A percentile compares a stretch with the other conserved stretches of the same genome.
Evolutionary conservation across 2,329 filamentous ascomycete genomes (phyloP).

Genomic region (Zasmidium cellare): DNA sequence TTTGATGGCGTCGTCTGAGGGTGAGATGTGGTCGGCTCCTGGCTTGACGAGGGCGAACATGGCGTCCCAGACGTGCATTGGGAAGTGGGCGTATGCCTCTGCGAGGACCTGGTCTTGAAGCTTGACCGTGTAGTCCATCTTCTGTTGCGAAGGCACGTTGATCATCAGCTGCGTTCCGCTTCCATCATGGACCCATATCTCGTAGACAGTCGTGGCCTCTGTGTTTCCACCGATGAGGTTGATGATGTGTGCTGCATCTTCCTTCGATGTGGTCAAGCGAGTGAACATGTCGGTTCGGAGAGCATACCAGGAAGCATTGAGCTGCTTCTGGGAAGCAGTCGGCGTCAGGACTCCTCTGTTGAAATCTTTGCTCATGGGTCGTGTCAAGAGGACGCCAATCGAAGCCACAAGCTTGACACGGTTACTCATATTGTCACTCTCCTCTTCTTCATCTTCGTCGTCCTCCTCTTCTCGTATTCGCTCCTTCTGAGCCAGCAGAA

Average conservation of each 20-base stretch:
- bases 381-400: constrained; percentile 16
- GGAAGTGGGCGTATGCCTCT: constrained; percentile 16
- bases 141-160: constrained; percentile 4
- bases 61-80: constrained; percentile 22
- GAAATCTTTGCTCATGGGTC: constrained; percentile 3
- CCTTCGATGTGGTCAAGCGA: constrained; percentile 14
- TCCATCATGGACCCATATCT: constrained; percentile 15
- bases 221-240: background rate
- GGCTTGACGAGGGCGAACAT: constrained; percentile 12
- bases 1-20: constrained; percentile 7
- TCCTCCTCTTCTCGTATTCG: constrained; percentile 5
- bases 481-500: constrained; percentile 5
- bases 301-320: background rate
- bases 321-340: constrained; percentile 8
- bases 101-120: constrained; percentile 8
- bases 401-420: constrained; percentile 15
- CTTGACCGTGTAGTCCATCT: constrained; percentile 11
- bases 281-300: constrained; percentile 14
- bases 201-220: constrained; percentile 8
- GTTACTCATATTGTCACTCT: background rate
- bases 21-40: constrained; percentile 3
- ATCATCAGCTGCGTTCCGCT: constrained; percentile 10
- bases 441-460: constrained; percentile 2
- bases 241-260: constrained; percentile 11
- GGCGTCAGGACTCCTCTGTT: constrained; percentile 5